phyloP scores from a whole-genome alignment of 345 rosid genomes.

The Pistacia vera region DNA sequence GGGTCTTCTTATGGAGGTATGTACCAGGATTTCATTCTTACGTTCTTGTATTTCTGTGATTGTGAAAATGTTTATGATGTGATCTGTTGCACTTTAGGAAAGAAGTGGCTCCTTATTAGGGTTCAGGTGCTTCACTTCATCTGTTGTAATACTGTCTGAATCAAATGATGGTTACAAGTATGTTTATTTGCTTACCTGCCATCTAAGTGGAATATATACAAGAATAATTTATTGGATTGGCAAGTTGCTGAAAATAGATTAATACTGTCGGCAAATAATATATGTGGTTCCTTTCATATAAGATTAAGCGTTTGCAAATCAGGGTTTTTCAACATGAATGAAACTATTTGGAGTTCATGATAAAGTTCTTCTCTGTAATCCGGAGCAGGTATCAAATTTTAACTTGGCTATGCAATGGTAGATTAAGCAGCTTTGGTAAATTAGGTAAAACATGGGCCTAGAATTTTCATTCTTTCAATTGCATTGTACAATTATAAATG shows the following conservation, averaged over 20 bases:
- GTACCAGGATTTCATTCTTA: background rate
- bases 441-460: background rate
- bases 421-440: background rate
- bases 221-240: no score
- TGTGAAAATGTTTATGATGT: background rate
- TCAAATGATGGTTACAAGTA: background rate
- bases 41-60: background rate
- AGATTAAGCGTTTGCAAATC: no score
- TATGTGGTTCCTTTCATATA: no score
- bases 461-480: background rate
- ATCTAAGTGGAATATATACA: no score
- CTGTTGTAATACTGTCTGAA: background rate
- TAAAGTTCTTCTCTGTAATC: background rate
- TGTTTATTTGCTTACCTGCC: no score
- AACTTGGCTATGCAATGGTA: background rate
- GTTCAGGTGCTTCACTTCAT: background rate
- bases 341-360: no score
- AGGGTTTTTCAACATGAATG: no score
- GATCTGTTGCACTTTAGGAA: background rate
- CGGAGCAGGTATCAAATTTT: background rate
- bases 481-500: background rate
- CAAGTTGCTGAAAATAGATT: no score
- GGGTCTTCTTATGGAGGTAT: constrained; percentile 18
- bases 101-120: background rate
- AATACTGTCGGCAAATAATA: no score